Conservation (phyloP, 331 rosid genomes). For the Stylosanthes scabra region DNA sequence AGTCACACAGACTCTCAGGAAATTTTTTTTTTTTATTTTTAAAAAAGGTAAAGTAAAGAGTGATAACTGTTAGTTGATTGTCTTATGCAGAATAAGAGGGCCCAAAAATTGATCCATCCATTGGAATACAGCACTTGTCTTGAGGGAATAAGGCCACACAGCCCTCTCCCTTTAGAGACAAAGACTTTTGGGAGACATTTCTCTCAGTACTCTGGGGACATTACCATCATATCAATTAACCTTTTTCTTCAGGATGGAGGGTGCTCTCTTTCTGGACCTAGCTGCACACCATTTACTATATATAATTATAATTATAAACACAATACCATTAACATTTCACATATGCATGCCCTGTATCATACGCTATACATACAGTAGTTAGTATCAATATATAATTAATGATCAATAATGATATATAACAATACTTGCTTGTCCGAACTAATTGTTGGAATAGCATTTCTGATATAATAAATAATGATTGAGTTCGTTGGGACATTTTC, state of each 20-base stretch:
- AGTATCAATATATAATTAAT: too few species aligned
- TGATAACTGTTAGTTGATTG: conserved; percentile 20
- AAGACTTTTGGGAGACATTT: conserved; percentile 30
- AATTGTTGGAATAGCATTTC: too few species aligned
- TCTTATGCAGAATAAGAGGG: conserved; percentile 32
- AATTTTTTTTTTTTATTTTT: too few species aligned
- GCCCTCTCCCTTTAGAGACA: conserved; percentile 33
- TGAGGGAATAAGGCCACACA: conserved; percentile 35
- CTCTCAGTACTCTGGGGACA: conserved; percentile 32
- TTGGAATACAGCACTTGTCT: conserved; percentile 39
- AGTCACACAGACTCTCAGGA: background rate
- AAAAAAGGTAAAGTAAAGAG: background rate
- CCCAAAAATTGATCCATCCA: conserved; percentile 39
- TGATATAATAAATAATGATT: background rate
- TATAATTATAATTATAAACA: too few species aligned
- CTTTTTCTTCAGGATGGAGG: conserved; percentile 21
- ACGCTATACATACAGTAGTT: too few species aligned
- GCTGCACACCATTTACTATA: background rate
- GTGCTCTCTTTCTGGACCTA: background rate
- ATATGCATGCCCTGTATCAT: too few species aligned
- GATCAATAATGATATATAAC: too few species aligned
- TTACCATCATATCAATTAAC: conserved; percentile 45
- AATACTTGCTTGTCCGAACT: too few species aligned
- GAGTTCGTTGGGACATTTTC: background rate
- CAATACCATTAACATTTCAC: too few species aligned